Conservation (phyloP, 345 rosid genomes). For the Euphorbia pulcherrima region DNA sequence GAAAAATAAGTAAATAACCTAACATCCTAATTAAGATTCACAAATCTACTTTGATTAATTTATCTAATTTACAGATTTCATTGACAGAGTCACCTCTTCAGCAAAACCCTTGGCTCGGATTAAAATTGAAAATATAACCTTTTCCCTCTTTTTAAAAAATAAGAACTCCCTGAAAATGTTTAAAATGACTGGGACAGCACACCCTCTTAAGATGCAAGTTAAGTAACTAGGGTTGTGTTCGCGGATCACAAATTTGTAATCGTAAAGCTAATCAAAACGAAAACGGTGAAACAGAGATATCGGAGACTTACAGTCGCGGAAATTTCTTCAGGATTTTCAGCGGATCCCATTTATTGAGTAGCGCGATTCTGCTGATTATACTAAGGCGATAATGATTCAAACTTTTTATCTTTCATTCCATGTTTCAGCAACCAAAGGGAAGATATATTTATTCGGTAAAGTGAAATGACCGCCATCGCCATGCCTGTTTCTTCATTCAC, state of each 20-base stretch:
- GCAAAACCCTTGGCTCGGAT: too few species aligned
- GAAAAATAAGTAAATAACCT: neutral
- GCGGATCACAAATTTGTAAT: neutral
- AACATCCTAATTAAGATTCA: too few species aligned
- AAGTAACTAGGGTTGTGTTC: neutral
- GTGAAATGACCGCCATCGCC: too few species aligned
- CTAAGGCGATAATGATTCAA: too few species aligned
- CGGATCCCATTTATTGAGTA: conserved; percentile 12
- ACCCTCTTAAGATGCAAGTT: too few species aligned
- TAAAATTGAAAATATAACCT: too few species aligned
- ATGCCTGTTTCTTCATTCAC: too few species aligned
- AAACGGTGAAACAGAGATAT: neutral
- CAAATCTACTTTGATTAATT: neutral
- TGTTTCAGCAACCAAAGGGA: conserved; percentile 3
- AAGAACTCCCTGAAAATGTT: too few species aligned
- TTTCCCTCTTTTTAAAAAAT: too few species aligned
- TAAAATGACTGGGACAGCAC: too few species aligned
- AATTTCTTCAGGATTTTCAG: conserved; percentile 12
- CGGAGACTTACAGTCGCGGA: conserved; percentile 6
- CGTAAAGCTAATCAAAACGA: neutral
- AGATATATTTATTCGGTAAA: neutral
- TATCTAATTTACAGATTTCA: too few species aligned
- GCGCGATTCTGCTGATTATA: neutral
- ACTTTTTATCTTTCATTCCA: neutral
- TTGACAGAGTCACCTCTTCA: too few species aligned